Percentiles rank a stretch among this genome's conserved stretches.
These are phyloP conservation scores for Allium sativum DNA, from an alignment of 106 monocot species.

Conservation along the genomic window DNA sequence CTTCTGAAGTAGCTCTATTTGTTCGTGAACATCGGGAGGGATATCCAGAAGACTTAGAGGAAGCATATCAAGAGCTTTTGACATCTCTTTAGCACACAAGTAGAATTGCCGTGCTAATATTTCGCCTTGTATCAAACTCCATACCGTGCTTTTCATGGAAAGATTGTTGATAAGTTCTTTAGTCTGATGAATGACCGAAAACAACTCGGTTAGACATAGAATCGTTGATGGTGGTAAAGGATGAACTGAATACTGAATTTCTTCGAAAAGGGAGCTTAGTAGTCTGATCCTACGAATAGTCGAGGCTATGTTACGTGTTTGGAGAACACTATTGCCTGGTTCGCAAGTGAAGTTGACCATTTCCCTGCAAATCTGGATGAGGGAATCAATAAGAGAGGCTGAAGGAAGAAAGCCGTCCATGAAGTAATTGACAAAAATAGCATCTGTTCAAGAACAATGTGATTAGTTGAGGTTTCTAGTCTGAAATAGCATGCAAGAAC, in stretches of 20 bases:
- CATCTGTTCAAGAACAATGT: no score
- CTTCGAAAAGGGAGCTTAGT: slow-evolving; percentile 29
- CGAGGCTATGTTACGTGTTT: slow-evolving; percentile 23
- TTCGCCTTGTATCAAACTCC: slow-evolving; percentile 25
- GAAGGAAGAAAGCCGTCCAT: slow-evolving; percentile 26
- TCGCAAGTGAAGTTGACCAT: slow-evolving; percentile 5
- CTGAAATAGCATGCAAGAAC: not conserved
- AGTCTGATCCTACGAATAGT: slow-evolving; percentile 14
- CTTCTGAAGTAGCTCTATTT: slow-evolving; percentile 29
- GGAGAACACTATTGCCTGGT: slow-evolving; percentile 15
- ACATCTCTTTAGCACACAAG: slow-evolving; percentile 15
- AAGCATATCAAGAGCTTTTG: slow-evolving; percentile 31
- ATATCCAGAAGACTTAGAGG: slow-evolving; percentile 20
- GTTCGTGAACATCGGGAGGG: slow-evolving; percentile 22
- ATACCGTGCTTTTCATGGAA: slow-evolving; percentile 15
- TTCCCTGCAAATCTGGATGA: slow-evolving; percentile 18
- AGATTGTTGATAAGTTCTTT: slow-evolving; percentile 16
- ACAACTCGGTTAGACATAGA: slow-evolving; percentile 40
- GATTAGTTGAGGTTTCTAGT: no score
- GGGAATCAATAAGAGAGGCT: slow-evolving; percentile 27
- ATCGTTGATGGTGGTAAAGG: slow-evolving; percentile 21
- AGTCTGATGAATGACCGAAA: slow-evolving; percentile 20
- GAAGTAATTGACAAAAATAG: not conserved
- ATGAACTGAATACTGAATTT: slow-evolving; percentile 14
- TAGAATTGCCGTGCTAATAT: slow-evolving; percentile 11